Percentiles rank a stretch among this genome's conserved stretches.
phyloP scores from a whole-genome alignment of 495 filamentous ascomycete species.

The Trichocladium antarcticum region DNA sequence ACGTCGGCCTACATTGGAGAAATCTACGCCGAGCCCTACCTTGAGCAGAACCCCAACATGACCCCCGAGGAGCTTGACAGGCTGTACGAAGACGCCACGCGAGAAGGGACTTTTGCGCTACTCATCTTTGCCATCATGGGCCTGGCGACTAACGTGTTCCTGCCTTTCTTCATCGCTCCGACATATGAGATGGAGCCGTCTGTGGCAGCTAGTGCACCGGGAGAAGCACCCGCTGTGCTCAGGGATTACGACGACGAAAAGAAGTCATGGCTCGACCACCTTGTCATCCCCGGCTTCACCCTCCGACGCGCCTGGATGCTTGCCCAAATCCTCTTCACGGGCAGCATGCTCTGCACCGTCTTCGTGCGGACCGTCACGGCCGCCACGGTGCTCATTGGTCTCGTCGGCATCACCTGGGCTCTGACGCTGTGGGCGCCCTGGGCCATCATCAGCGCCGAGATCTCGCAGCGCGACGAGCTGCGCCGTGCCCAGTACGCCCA shows the following conservation, averaged over 20 bases:
- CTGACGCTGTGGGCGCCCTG: conserved; percentile 86
- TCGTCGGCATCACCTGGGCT: conserved; percentile 82
- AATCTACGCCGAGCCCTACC: conserved; percentile 72
- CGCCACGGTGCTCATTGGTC: conserved; percentile 61
- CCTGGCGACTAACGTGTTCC: conserved; percentile 62
- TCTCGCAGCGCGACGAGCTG: conserved; percentile 62
- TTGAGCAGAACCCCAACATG: conserved; percentile 65
- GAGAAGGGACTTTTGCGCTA: conserved; percentile 71
- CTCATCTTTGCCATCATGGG: conserved; percentile 79
- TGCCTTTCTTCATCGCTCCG: conserved; percentile 72
- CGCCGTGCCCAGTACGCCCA: conserved; percentile 41
- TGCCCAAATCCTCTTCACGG: conserved; percentile 66
- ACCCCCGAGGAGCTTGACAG: conserved; percentile 59
- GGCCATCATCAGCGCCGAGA: conserved; percentile 81
- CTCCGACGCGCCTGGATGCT: conserved; percentile 77
- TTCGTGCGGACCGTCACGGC: conserved; percentile 54
- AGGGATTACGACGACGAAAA: conserved; percentile 24
- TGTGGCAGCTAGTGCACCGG: conserved; percentile 14
- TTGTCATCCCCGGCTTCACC: conserved; percentile 70
- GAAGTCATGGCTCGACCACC: conserved; percentile 39
- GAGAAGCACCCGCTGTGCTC: conserved; percentile 10
- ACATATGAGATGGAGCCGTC: conserved; percentile 46
- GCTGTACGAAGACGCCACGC: conserved; percentile 71
- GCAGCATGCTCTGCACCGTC: conserved; percentile 69
- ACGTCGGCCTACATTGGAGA: conserved; percentile 85